These are phyloP conservation scores for Flaveria sonorensis DNA, from an alignment of 129 eudicot species.

Conservation along the genomic window DNA sequence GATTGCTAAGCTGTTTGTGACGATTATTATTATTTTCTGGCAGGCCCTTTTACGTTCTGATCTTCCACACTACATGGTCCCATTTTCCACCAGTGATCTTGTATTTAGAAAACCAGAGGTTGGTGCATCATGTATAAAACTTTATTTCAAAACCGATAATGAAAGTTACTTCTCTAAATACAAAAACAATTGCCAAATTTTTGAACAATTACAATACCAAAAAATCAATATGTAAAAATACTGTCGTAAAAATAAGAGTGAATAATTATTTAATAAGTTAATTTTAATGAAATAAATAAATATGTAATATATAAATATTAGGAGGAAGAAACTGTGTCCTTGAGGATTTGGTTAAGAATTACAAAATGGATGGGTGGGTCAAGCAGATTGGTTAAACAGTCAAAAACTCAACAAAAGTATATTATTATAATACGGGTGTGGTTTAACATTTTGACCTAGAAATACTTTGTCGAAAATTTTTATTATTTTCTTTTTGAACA, in stretches of 20 bases:
- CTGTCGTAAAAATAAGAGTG: too few species aligned
- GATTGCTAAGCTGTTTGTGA: constrained; percentile 7
- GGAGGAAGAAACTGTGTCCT: neutral
- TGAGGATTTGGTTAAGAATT: constrained; percentile 7
- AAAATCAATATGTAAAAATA: too few species aligned
- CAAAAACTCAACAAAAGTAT: neutral
- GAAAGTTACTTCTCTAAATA: too few species aligned
- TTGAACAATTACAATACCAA: too few species aligned
- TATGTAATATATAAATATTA: too few species aligned
- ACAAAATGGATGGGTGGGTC: constrained; percentile 3
- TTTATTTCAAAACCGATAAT: too few species aligned
- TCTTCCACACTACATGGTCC: constrained; percentile 97
- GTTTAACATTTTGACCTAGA: neutral
- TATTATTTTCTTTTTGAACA: neutral
- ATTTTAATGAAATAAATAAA: too few species aligned
- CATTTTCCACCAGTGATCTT: constrained; percentile 68
- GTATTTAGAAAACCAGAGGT: constrained; percentile 84
- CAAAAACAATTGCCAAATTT: too few species aligned
- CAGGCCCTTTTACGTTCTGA: constrained; percentile 93
- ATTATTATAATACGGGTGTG: too few species aligned
- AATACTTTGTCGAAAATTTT: neutral
- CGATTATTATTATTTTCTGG: constrained; percentile 16
- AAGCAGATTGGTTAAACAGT: neutral
- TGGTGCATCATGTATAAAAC: constrained; percentile 23
- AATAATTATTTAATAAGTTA: too few species aligned